Evolutionary conservation across 2,329 filamentous ascomycete species (phyloP), one percentile per base, ranked within the genome.

Genomic region (Ciborinia camelliae): DNA sequence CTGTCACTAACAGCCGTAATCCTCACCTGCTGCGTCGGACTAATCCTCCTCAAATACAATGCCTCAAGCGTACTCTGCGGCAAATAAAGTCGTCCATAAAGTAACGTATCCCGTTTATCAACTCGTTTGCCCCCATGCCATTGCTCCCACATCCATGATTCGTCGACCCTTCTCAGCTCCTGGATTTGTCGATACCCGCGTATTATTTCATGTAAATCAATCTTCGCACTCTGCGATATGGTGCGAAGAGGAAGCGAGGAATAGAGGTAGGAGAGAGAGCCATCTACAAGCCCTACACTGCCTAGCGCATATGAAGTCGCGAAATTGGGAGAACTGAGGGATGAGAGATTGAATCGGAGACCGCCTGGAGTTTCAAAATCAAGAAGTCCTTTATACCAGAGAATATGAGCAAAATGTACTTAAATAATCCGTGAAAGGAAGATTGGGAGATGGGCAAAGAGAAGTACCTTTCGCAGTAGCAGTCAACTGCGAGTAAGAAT

Each of bases 181-280:
- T 86, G 82, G 26, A 97, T 81, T 70, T 92, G 90, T 65, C 89
- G 86, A 76, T 97, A 98, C 1, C 94, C 92, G 64, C 86, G 86
- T 58, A 97, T 85, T 28, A 97, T 84, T 70, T 88, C 84, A 39
- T 88, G 88, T 12, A 99, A 81, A 18, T 92, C 87, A 45, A 97
- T 88, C 28, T 84, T 80, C 55, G 88, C 87, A 71, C 91, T 96
- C 77, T 86, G 85, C 77, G 82, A 92, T 68, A 79, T 85, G 79
- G 60, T 88, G 47, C 82, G 79, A 64, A 98, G 83, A 15, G 92
- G 88, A 10, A 95, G 82, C 3, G 92, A 96, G 57, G 92, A 96
- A 80, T 96, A 98, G 62, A 99, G 86, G 78, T 98, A 99, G 18
- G 93, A 96, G 65, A 99, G 85, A n/a, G 92, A 97, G 75, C 95